Percentiles rank a stretch among this genome's conserved stretches.
Evolutionary conservation across 176 grass and related monocot species (phyloP).

Genomic region (Ensete ventricosum): DNA sequence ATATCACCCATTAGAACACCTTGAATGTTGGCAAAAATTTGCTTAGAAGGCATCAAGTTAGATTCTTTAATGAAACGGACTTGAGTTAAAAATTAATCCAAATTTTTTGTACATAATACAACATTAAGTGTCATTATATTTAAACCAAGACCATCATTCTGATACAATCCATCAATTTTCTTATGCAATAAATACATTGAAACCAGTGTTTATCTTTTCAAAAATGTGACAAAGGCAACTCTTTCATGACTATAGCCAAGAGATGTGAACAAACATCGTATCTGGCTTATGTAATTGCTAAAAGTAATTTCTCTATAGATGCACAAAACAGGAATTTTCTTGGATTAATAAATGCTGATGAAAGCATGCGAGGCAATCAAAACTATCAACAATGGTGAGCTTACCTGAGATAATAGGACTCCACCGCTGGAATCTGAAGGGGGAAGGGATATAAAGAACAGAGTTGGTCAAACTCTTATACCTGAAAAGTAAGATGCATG

Average conservation of each 20-base stretch:
- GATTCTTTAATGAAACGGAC: not conserved
- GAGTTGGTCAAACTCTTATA: constrained; percentile 40
- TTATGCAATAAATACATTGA: too few species aligned
- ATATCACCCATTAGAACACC: not conserved
- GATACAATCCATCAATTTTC: too few species aligned
- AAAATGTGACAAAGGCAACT: too few species aligned
- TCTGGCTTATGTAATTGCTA: not conserved
- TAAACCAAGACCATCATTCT: too few species aligned
- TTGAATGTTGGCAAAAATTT: not conserved
- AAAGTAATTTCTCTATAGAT: too few species aligned
- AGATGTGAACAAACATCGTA: constrained; percentile 2
- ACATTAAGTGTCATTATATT: too few species aligned
- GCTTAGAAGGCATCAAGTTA: not conserved
- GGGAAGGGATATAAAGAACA: constrained; percentile 40
- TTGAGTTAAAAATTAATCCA: too few species aligned
- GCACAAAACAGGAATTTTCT: too few species aligned
- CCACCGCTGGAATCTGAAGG: constrained; percentile 81
- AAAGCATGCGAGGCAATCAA: not conserved
- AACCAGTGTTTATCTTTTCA: too few species aligned
- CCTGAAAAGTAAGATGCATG: constrained; percentile 75
- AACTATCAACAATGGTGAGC: not conserved
- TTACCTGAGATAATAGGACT: constrained; percentile 74
- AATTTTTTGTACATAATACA: too few species aligned
- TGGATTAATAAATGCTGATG: too few species aligned
- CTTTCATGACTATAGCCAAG: not conserved